These are phyloP conservation scores for Hypoxylon sp. DNA, from an alignment of 2,329 filamentous ascomycete species.

Conservation along the genomic window DNA sequence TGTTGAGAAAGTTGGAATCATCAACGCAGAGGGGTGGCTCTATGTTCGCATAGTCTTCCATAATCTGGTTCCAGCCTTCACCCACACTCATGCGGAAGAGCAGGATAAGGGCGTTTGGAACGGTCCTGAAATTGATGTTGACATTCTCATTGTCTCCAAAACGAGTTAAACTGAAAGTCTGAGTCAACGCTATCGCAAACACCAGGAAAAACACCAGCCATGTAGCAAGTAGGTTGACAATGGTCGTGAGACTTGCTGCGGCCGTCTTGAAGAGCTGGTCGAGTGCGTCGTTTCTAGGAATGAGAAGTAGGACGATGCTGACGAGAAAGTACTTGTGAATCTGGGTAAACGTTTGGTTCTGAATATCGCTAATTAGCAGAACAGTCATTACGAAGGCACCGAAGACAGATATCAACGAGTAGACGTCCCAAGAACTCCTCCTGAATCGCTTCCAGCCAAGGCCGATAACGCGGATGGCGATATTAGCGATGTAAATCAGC, in stretches of 20 bases:
- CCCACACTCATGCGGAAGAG: conserved; percentile 94
- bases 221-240: conserved; percentile 91
- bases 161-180: conserved; percentile 93
- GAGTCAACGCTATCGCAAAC: conserved; percentile 95
- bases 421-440: conserved; percentile 95
- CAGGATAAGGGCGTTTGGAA: conserved; percentile 93
- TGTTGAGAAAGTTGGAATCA: conserved; percentile 80
- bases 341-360: conserved; percentile 77
- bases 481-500: conserved; percentile 85
- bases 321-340: conserved; percentile 96
- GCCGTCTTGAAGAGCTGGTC: conserved; percentile 99
- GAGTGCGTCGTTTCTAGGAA: conserved; percentile 95
- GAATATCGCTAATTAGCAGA: conserved; percentile 75
- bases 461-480: conserved; percentile 86
- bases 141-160: conserved; percentile 80
- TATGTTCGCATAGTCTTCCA: conserved; percentile 93
- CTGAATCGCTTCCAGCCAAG: conserved; percentile 94
- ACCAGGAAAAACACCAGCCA: conserved; percentile 98
- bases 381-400: conserved; percentile 89
- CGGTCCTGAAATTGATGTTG: conserved; percentile 92
- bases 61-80: conserved; percentile 96
- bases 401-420: conserved; percentile 82
- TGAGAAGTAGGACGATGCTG: conserved; percentile 88
- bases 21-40: conserved; percentile 85
- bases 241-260: conserved; percentile 90